These are phyloP conservation scores for Tephrocybe sp. DNA, from an alignment of 768 basidiomycete species.

Conservation along the genomic window DNA sequence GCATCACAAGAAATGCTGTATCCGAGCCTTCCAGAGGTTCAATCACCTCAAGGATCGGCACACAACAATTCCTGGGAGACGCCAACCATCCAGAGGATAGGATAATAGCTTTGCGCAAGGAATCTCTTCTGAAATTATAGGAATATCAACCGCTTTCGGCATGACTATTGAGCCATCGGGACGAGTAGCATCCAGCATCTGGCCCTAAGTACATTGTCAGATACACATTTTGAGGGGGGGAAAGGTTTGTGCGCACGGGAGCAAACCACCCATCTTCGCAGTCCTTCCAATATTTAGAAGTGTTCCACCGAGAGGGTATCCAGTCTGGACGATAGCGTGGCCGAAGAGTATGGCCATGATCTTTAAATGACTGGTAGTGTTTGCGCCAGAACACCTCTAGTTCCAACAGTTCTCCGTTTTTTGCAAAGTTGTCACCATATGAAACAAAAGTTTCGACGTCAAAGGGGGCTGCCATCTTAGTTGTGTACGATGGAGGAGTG, in stretches of 20 bases:
- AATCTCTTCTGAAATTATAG: not conserved
- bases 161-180: constrained; percentile 3
- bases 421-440: not conserved
- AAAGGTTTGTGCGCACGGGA: too few species aligned
- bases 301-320: constrained; percentile 6
- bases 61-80: constrained; percentile 28
- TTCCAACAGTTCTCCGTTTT: not conserved
- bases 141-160: not conserved
- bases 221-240: not conserved
- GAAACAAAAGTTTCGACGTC: not conserved
- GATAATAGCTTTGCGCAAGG: not conserved
- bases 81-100: not conserved
- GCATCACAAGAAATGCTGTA: not conserved
- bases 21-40: constrained; percentile 14
- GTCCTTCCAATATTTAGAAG: constrained; percentile 1
- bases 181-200: not conserved
- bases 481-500: too few species aligned
- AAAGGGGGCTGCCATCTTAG: not conserved
- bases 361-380: constrained; percentile 4
- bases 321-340: constrained; percentile 7
- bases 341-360: constrained; percentile 7
- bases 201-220: not conserved
- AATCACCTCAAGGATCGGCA: constrained; percentile 22
- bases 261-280: constrained; percentile 4
- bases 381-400: constrained; percentile 3